Base-by-base conservation (phyloP, 2,329 filamentous ascomycete species). In the Ophiostoma triangulosporum region DNA sequence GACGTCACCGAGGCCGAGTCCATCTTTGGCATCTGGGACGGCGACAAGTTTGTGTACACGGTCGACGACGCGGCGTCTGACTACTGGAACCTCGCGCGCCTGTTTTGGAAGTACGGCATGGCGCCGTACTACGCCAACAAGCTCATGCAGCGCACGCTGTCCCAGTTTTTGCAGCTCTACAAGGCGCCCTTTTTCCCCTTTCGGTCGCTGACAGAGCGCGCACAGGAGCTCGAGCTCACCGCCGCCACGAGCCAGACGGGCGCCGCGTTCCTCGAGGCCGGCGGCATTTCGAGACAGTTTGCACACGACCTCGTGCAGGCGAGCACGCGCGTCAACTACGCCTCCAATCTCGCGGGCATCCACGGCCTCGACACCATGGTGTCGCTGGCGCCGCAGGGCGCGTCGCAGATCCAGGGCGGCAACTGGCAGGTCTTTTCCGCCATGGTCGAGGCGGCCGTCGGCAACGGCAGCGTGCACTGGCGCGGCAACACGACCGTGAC, bases 371-470 rank as follows among this genome's bases (percentile, higher is more conserved):
- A 94, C 62, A 81, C 90, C 1, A 88, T 96, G 84, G 79, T 94
- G 2, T 91, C 89, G 43, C 88, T 97, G 81, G 86, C 90, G 2
- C 86, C 89, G 0, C 84, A 91, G 51, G 89, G 88, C 6, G 88
- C 90, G 0, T 80, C 89, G 64, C 74, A 84, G 17, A 77, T 97
- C 1, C 68, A 78, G 14, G 89, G 89, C 6, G 93, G 93, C 1
- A 98, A 97, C 66, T 97, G 90, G 89, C 82, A 80, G 61, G 95
- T 98, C 53, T 98, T 98, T 64, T 76, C 83, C n/a, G 70, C 75
- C 45, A 94, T 96, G 85, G 70, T 91, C 1, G 73, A 77, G 35
- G 69, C 72, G 0, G 84, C 96, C 84, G 70, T 91, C 1, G 73
- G 77, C 35, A 69, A 72, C 0, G 84, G 87, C 1, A 69, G 74